Base-by-base conservation (phyloP, 345 rosid genomes). In the Camelina sativa region DNA sequence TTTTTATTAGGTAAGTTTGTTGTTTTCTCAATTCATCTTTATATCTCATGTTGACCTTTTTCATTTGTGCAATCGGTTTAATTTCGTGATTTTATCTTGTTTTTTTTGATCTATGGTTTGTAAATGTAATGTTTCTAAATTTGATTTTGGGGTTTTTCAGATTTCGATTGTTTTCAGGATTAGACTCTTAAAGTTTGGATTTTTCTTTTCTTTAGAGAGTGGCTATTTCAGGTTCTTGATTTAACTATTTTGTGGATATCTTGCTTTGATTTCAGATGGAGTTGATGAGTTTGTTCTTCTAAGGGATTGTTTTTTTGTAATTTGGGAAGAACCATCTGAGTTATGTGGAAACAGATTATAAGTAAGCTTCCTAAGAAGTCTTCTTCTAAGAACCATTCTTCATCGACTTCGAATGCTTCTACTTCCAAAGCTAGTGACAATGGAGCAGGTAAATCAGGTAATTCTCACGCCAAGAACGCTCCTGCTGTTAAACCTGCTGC, bases 321-420 rank as follows among this genome's bases (percentile, higher is more conserved):
- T 34, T 34, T 34, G 37, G 67, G 73, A n/a, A 69, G 65, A 68
- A 44, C 59, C 52, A 22, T 43, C 74, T 68, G 59, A 65, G 70
- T 44, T 23, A 91, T 93, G 98, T 72, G 92, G 80, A 91, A 85
- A 69, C 91, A 91, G 80, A 83, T 93, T 74, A 84, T 93, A 12
- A 85, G 89, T 54, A 91, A 89, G 89, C 88, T 93, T 78, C 98
- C 98, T 10, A 85, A 87, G 62, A 93, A 93, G 86, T 88, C 90
- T 7, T 77, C 80, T 71, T 87, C 92, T 11, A 91, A 86, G 4
- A 69, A 81, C 79, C 85, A 78, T 65, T 80, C 79, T 71, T 62
- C 62, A 23, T 64, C 81, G 56, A 62, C 62, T 57, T 51, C 84
- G 48, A 74, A 11, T 68, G 79, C 82, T n/a, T 67, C 79, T 59